Conservation (phyloP, 164 flowering plant species). For the Macadamia tetraphylla region DNA sequence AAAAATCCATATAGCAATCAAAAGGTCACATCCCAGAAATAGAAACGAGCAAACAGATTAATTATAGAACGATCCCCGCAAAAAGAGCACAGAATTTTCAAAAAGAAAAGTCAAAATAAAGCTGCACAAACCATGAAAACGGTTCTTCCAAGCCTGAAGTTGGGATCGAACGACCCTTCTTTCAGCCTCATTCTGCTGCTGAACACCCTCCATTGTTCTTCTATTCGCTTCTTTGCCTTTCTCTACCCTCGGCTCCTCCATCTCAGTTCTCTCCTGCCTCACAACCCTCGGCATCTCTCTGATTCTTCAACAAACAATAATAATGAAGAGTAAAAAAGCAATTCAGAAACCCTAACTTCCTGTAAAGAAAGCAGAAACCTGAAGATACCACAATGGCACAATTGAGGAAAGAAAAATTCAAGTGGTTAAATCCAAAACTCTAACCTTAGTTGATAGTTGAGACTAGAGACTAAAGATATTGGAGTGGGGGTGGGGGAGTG, state of each 20-base stretch:
- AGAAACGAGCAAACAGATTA: neutral
- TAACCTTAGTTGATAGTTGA: no score
- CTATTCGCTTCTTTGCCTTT: conserved; percentile 10
- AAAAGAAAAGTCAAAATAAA: neutral
- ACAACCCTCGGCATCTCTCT: conserved; percentile 12
- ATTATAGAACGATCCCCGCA: neutral
- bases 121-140: conserved; percentile 33
- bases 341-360: neutral
- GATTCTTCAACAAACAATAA: neutral
- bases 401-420: no score
- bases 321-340: neutral
- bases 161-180: conserved; percentile 47
- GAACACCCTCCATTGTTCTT: neutral
- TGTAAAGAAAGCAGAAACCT: no score
- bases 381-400: no score
- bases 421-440: no score
- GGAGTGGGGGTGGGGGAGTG: no score
- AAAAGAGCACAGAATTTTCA: neutral
- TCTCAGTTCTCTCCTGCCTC: conserved; percentile 12
- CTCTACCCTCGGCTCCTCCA: conserved; percentile 7
- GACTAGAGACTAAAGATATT: no score
- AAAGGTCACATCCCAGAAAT: neutral
- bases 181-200: conserved; percentile 15
- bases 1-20: neutral
- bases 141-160: conserved; percentile 39